A percentile compares a stretch with the other conserved stretches of the same genome.
Evolutionary conservation across 345 rosid genomes (phyloP).

Genomic region (Erucastrum elatum): DNA sequence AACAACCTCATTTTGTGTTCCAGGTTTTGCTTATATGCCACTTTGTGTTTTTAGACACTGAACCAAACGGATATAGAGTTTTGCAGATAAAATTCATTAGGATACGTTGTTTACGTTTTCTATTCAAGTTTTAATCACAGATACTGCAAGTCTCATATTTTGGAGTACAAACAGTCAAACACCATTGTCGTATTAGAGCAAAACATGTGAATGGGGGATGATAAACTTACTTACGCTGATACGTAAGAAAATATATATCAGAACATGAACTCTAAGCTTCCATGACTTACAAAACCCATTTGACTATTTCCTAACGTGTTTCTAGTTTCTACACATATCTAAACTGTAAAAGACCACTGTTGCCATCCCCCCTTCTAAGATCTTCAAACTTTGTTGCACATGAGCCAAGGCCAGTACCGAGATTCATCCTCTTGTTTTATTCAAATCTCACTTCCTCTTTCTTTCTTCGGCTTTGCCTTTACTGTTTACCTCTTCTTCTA

Average conservation of each 20-base stretch:
- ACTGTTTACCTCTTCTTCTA: slow-evolving; percentile 34
- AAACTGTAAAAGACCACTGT: neutral
- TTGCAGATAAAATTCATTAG: neutral
- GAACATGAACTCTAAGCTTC: neutral
- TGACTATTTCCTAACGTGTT: neutral
- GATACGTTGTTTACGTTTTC: neutral
- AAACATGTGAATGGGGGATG: neutral
- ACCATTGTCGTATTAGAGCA: neutral
- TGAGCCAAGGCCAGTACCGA: neutral
- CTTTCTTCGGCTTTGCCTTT: neutral
- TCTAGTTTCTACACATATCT: slow-evolving; percentile 1
- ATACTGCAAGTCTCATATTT: neutral
- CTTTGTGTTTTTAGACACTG: neutral
- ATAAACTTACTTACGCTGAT: neutral
- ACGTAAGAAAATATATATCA: neutral
- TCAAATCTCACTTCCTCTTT: slow-evolving; percentile 14
- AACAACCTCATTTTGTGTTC: slow-evolving; percentile 1
- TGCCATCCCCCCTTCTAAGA: neutral
- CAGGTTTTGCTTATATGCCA: neutral
- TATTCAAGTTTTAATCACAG: neutral
- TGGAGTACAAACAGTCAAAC: neutral
- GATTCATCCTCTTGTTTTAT: neutral
- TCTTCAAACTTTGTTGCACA: neutral
- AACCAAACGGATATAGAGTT: neutral
- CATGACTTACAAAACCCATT: neutral